Percentiles rank a stretch among this genome's conserved stretches.
phyloP scores from a whole-genome alignment of 2,329 filamentous ascomycete species.

The Verticillium dahliae region DNA sequence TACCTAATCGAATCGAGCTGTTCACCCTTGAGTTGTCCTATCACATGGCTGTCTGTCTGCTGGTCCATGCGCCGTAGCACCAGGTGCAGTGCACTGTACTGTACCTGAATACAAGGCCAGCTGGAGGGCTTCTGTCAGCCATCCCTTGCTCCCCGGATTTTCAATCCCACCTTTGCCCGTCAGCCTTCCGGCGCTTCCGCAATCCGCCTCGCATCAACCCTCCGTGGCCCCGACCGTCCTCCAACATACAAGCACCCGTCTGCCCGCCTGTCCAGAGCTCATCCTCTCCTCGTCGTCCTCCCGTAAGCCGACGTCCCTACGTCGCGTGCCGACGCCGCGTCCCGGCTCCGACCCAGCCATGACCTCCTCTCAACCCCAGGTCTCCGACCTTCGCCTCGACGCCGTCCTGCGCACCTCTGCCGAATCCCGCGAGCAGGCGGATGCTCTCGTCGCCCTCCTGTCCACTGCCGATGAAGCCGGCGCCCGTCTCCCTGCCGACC shows the following conservation, averaged over 20 bases:
- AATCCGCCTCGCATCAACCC: neutral
- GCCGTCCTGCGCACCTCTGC: conserved; percentile 67
- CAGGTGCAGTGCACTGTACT: neutral
- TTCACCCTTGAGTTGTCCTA: neutral
- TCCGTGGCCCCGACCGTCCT: neutral
- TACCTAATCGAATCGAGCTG: neutral
- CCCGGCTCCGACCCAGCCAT: conserved; percentile 16
- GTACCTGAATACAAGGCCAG: neutral
- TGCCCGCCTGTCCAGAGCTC: neutral
- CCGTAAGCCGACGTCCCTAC: neutral
- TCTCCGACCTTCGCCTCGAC: conserved; percentile 45
- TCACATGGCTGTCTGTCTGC: neutral
- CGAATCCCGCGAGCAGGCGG: conserved; percentile 65
- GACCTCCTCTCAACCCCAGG: conserved; percentile 24
- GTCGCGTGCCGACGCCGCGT: too few species aligned
- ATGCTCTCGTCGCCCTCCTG: conserved; percentile 53
- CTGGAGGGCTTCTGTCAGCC: neutral
- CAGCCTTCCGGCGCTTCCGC: neutral
- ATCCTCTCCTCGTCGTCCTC: neutral
- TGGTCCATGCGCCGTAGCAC: neutral
- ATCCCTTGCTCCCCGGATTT: neutral
- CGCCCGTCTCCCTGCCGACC: conserved; percentile 35
- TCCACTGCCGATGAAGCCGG: conserved; percentile 34
- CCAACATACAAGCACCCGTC: neutral
- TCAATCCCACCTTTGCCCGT: neutral